Evolutionary conservation across 176 grass and related monocot genomes (phyloP), one percentile per base, ranked within the genome.

Genomic region (Neostapfia colusana): DNA sequence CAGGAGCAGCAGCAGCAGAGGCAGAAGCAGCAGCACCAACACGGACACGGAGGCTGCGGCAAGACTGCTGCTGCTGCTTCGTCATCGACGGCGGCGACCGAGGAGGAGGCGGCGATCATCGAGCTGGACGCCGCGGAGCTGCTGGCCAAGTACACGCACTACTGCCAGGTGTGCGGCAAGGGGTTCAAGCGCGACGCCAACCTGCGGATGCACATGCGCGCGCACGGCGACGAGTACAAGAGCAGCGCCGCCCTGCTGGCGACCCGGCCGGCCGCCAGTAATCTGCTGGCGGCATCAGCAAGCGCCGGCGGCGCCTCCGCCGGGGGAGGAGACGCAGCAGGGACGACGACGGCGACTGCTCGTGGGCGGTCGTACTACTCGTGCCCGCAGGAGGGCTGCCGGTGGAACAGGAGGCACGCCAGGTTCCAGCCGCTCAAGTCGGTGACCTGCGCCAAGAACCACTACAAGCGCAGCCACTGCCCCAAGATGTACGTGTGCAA

Each of bases 131-230:
- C 91, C 44, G 70, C 79, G 23, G 89, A 90, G 67, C 72, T 98
- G 35, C 85, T 98, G 36, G 95, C 95, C 59, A 98, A 98, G 82
- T 98, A 86, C 79, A 94, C 94, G 50, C 95, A 98, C 88, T 88
- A 90, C 73, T 98, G 95, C 80, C 87, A 95, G 20, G 80, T 95
- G 44, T 99, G 95, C n/a, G n/a, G 91, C 25, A 99, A 99, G 70
- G 95, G 95, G 17, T 99, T 99, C 91, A 99, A 99, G 85, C 95
- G 95, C 63, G 95, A 98, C 17, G 95, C 95, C 44, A 99, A 99
- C 85, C 64, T 99, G 55, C 84, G 95, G 35, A 99, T 99, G 95
- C 95, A 99, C 84, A 99, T 99, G 95, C 76, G 91, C 34, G 95
- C 89, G 11, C 95, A 99, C 69, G 95, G 95, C n/a, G 91, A 99